Evolutionary conservation across 352 stramenopile genomes (phyloP).

Genomic region (Phytophthora crassamura): DNA sequence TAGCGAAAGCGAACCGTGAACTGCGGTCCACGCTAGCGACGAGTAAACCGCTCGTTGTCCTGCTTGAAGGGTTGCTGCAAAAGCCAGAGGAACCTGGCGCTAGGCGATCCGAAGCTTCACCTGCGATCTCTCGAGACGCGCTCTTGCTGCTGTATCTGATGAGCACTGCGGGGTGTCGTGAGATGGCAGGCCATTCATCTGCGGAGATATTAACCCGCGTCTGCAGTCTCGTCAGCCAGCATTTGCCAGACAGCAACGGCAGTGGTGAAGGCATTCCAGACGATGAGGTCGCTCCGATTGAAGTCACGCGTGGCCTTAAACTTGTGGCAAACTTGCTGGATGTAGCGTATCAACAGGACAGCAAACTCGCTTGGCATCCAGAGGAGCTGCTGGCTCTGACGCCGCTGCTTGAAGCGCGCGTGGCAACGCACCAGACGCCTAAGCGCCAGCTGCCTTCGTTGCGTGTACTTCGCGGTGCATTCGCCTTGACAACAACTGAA

Average conservation of each 20-base stretch:
- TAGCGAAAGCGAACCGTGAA: slow-evolving; percentile 46
- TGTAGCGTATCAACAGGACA: slow-evolving; percentile 29
- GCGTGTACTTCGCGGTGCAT: slow-evolving; percentile 49
- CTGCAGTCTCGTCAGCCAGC: slow-evolving; percentile 8
- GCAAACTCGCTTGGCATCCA: slow-evolving; percentile 33
- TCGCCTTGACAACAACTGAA: slow-evolving; percentile 15
- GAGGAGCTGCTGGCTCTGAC: slow-evolving; percentile 38
- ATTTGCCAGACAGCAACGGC: slow-evolving; percentile 4
- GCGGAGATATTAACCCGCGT: slow-evolving; percentile 22
- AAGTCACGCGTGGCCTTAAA: slow-evolving; percentile 45
- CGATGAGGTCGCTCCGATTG: slow-evolving; percentile 18
- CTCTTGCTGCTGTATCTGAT: slow-evolving; percentile 35
- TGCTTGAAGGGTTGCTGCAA: slow-evolving; percentile 40
- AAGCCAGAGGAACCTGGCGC: not conserved
- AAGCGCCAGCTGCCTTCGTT: slow-evolving; percentile 57
- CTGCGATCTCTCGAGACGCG: slow-evolving; percentile 27
- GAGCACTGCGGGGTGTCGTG: slow-evolving; percentile 25
- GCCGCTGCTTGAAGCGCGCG: slow-evolving; percentile 33
- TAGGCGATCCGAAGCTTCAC: not conserved
- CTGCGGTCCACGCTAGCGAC: slow-evolving; percentile 38
- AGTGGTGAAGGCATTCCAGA: slow-evolving; percentile 5
- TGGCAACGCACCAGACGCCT: slow-evolving; percentile 44
- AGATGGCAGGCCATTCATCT: slow-evolving; percentile 22
- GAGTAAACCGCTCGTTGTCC: slow-evolving; percentile 33
- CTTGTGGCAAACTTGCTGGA: slow-evolving; percentile 58